Conservation (phyloP, 2,329 filamentous ascomycete species). For the Grosmannia penicillata region DNA sequence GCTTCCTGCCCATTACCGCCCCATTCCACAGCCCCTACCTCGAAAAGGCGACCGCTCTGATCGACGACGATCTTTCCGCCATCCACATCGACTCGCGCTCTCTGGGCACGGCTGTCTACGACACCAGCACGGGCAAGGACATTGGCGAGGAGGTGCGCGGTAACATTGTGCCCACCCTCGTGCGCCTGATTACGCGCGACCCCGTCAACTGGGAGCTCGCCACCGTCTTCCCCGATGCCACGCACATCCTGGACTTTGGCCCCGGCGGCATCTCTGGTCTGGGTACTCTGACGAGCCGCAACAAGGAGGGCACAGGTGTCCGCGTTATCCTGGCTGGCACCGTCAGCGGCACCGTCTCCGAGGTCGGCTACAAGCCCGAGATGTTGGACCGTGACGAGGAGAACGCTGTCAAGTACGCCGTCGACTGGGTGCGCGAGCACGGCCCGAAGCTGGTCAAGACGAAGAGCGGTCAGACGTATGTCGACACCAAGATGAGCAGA, state of each 20-base stretch:
- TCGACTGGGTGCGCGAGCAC: slow-evolving; percentile 96
- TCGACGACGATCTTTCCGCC: slow-evolving; percentile 77
- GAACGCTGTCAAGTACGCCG: slow-evolving; percentile 84
- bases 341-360: slow-evolving; percentile 77
- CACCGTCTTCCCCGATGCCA: slow-evolving; percentile 78
- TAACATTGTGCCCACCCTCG: slow-evolving; percentile 71
- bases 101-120: slow-evolving; percentile 73
- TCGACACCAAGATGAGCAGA: slow-evolving; percentile 93
- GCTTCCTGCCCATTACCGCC: slow-evolving; percentile 92
- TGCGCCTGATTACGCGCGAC: slow-evolving; percentile 89
- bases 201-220: slow-evolving; percentile 94
- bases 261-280: slow-evolving; percentile 94
- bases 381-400: slow-evolving; percentile 94
- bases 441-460: slow-evolving; percentile 86
- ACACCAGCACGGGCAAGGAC: slow-evolving; percentile 82
- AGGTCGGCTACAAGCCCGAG: slow-evolving; percentile 96
- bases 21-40: slow-evolving; percentile 98
- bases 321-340: slow-evolving; percentile 88
- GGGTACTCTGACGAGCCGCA: slow-evolving; percentile 90
- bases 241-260: slow-evolving; percentile 92
- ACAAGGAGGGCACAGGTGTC: slow-evolving; percentile 97
- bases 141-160: slow-evolving; percentile 54
- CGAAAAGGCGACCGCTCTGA: slow-evolving; percentile 61
- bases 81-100: slow-evolving; percentile 58
- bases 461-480: slow-evolving; percentile 74